Percentiles rank a stretch among this genome's conserved stretches.
Conservation (phyloP, 2,329 filamentous ascomycete genomes). For the Colletotrichum theobromicola region DNA sequence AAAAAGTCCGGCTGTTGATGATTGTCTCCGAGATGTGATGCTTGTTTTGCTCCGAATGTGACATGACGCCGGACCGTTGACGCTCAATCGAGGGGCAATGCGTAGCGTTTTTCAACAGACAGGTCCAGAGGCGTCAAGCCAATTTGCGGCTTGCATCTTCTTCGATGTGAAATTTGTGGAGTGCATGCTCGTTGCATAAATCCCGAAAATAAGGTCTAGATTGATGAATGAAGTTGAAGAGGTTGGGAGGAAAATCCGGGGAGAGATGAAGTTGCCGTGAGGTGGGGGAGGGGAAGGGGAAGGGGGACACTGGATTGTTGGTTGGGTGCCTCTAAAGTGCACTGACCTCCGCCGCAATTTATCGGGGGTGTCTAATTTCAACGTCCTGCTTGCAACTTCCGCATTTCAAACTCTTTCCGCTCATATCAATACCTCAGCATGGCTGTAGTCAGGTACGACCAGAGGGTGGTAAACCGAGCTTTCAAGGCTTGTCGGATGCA, state of each 20-base stretch:
- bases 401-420: not conserved
- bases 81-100: not conserved
- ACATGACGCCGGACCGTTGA: not conserved
- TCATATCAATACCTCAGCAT: no score
- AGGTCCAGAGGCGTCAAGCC: not conserved
- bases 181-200: not conserved
- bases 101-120: not conserved
- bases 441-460: no score
- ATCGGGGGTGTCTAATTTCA: not conserved
- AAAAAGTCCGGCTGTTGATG: not conserved
- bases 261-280: not conserved
- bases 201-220: not conserved
- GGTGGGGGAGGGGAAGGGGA: not conserved
- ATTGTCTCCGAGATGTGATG: slow-evolving; percentile 8
- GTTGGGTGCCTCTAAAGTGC: not conserved
- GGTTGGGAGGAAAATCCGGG: not conserved
- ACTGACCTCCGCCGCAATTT: not conserved
- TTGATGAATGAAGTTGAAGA: not conserved
- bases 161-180: not conserved
- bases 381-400: not conserved
- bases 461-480: no score
- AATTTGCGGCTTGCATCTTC: not conserved
- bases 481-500: no score
- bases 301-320: no score
- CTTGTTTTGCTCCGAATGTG: slow-evolving; percentile 3